Conservation (phyloP, 345 rosid species). For the Brassica rapa region DNA sequence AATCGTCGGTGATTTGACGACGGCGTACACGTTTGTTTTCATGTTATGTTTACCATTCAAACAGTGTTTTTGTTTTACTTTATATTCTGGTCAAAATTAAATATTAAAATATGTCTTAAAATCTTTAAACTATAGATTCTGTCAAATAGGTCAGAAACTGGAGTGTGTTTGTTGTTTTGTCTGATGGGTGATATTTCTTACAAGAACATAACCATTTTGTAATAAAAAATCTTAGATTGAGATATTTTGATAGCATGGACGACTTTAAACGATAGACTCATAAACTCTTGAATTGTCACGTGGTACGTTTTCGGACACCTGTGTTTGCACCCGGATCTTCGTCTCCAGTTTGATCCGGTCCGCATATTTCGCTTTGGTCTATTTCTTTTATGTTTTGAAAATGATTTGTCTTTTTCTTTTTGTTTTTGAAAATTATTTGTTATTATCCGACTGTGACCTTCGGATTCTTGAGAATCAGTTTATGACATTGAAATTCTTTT, state of each 20-base stretch:
- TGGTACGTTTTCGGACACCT: not conserved
- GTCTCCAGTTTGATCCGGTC: not conserved
- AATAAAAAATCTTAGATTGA: not conserved
- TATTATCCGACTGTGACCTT: constrained; percentile 11
- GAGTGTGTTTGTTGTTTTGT: not conserved
- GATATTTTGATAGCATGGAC: constrained; percentile 5
- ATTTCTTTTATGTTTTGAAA: not conserved
- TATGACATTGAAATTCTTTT: not conserved
- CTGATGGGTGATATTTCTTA: not conserved
- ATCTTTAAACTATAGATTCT: not conserved
- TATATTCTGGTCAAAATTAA: not conserved
- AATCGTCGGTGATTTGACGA: constrained; percentile 24
- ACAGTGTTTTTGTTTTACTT: constrained; percentile 3
- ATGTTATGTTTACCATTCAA: not conserved
- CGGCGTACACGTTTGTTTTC: constrained; percentile 31
- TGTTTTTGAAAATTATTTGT: not conserved
- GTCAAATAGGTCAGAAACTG: not conserved
- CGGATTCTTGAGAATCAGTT: not conserved
- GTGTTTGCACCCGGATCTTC: not conserved
- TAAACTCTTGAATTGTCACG: not conserved
- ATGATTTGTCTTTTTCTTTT: not conserved
- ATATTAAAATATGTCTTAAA: not conserved
- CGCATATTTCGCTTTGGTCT: not conserved
- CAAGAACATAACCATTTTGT: not conserved
- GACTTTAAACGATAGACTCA: constrained; percentile 7